Evolutionary conservation across 139 green algal species (phyloP).

Genomic region (Chlorella sp.): DNA sequence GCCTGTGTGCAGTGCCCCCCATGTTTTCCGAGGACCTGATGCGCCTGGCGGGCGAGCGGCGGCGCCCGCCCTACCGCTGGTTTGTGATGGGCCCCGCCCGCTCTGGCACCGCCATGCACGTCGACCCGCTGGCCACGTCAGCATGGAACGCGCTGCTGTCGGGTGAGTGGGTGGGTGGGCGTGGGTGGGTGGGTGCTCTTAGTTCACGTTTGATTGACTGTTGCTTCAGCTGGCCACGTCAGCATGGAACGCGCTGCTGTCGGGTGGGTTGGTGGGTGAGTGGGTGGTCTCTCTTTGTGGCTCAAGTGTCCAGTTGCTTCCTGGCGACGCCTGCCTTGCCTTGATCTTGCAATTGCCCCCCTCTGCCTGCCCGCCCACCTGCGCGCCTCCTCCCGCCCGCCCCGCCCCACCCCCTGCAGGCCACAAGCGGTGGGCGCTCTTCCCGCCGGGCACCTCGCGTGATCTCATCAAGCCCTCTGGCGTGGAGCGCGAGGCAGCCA

Average conservation of each 20-base stretch:
- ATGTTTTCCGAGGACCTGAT: conserved; percentile 89
- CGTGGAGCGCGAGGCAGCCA: conserved; percentile 79
- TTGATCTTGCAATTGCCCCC: no score
- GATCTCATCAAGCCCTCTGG: conserved; percentile 68
- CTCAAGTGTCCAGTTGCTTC: not conserved
- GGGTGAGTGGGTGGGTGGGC: conserved; percentile 17
- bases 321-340: not conserved
- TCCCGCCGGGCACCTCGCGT: conserved; percentile 63
- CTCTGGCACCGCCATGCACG: conserved; percentile 76
- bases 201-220: no score
- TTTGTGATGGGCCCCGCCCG: conserved; percentile 78
- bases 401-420: conserved; percentile 37
- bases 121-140: conserved; percentile 86
- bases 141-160: conserved; percentile 88
- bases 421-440: conserved; percentile 86
- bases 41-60: conserved; percentile 72
- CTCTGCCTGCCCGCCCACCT: not conserved
- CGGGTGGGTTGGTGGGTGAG: not conserved
- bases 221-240: conserved; percentile 82
- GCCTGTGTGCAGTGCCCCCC: conserved; percentile 46
- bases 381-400: not conserved
- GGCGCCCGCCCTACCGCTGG: conserved; percentile 88
- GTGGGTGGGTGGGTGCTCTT: not conserved
- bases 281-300: not conserved
- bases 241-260: conserved; percentile 87